Evolutionary conservation across 805 yeast species (phyloP).

Genomic region (Teunomyces funiuensis): DNA sequence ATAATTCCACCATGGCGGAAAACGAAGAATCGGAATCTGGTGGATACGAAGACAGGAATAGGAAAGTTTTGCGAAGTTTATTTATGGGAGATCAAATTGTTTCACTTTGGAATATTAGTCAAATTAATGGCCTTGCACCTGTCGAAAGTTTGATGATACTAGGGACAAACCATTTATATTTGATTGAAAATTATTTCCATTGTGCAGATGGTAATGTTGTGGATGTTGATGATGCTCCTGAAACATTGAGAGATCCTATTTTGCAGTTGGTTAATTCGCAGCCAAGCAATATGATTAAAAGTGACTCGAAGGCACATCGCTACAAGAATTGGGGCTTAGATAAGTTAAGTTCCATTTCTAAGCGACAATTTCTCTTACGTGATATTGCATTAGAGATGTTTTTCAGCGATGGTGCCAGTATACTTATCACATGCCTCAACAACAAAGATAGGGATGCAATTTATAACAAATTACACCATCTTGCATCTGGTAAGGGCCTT

Average conservation of each 20-base stretch:
- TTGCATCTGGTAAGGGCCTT: constrained; percentile 48
- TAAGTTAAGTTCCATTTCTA: constrained; percentile 62
- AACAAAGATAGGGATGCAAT: constrained; percentile 56
- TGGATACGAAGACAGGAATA: constrained; percentile 61
- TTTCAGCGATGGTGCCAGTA: constrained; percentile 70
- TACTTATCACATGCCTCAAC: constrained; percentile 63
- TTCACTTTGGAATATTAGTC: constrained; percentile 74
- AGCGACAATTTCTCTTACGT: constrained; percentile 71
- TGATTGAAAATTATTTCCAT: constrained; percentile 69
- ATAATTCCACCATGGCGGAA: constrained; percentile 34
- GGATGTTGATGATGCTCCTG: constrained; percentile 66
- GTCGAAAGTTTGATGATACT: constrained; percentile 72
- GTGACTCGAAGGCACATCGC: constrained; percentile 38
- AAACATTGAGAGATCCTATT: constrained; percentile 62
- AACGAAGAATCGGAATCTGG: constrained; percentile 8
- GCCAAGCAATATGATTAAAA: constrained; percentile 25
- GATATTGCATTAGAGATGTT: constrained; percentile 82
- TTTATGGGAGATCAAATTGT: constrained; percentile 68
- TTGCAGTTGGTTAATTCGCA: constrained; percentile 61
- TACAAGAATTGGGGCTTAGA: constrained; percentile 61
- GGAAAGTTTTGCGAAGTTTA: constrained; percentile 70
- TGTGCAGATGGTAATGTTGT: constrained; percentile 52
- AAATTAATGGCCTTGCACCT: constrained; percentile 74
- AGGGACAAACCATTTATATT: constrained; percentile 63
- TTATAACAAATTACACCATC: constrained; percentile 47